Conservation (phyloP, 345 rosid genomes). For the Hibiscus tridactylites region DNA sequence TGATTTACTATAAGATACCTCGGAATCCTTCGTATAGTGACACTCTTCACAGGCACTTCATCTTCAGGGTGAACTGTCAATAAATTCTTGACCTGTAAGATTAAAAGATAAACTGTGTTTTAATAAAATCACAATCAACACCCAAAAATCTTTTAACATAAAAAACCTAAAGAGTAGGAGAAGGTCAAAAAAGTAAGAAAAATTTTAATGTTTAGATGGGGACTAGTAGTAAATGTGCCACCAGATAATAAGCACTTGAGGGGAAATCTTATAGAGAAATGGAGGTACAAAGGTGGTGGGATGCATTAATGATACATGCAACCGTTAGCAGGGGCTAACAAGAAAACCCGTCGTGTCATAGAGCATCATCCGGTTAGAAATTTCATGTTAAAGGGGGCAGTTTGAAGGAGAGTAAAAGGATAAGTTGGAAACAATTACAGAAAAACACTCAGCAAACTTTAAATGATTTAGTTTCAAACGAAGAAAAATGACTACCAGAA, state of each 20-base stretch:
- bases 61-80: conserved; percentile 81
- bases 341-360: background rate
- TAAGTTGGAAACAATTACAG: background rate
- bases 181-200: background rate
- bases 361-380: background rate
- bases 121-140: background rate
- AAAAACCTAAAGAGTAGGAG: background rate
- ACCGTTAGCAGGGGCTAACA: background rate
- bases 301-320: background rate
- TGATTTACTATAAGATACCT: conserved; percentile 39
- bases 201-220: background rate
- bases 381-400: background rate
- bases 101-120: background rate
- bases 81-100: conserved; percentile 67
- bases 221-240: background rate
- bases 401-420: background rate
- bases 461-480: background rate
- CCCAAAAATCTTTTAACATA: background rate
- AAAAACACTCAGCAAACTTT: background rate
- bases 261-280: background rate
- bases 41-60: conserved; percentile 69
- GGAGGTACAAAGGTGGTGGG: background rate
- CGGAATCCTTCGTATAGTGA: conserved; percentile 83
- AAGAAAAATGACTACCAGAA: conserved; percentile 41
- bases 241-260: background rate